A percentile compares a stretch with the other conserved stretches of the same genome.
These are phyloP conservation scores for Phaeosphaeriaceae sp. DNA, from an alignment of 2,329 filamentous ascomycete species.

Conservation along the genomic window DNA sequence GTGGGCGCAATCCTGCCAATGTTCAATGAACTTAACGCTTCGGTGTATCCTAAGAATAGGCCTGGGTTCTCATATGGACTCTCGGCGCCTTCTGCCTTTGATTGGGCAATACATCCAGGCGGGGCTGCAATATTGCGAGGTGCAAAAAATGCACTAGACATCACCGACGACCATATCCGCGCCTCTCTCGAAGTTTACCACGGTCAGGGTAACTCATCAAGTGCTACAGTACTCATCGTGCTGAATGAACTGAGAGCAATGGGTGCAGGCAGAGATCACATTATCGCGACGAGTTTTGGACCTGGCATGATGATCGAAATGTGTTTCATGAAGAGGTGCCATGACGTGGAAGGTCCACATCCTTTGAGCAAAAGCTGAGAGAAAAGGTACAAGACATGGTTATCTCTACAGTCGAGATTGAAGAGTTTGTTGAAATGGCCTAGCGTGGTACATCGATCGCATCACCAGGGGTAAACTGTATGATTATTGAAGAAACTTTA, in stretches of 20 bases:
- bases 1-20: constrained; percentile 31
- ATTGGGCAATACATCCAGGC: constrained; percentile 77
- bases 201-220: constrained; percentile 71
- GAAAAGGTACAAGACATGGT: neutral
- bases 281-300: constrained; percentile 73
- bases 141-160: constrained; percentile 63
- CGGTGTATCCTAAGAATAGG: too few relatives aligned
- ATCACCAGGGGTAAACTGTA: too few relatives aligned
- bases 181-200: constrained; percentile 74
- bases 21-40: constrained; percentile 45
- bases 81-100: constrained; percentile 62
- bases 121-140: constrained; percentile 70
- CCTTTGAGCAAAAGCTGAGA: constrained; percentile 1
- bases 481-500: neutral
- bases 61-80: too few relatives aligned
- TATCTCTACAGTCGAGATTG: neutral
- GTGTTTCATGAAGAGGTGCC: constrained; percentile 65
- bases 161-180: constrained; percentile 68
- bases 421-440: neutral
- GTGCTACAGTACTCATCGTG: constrained; percentile 71
- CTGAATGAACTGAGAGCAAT: constrained; percentile 63
- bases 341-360: constrained; percentile 1
- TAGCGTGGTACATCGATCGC: too few relatives aligned
- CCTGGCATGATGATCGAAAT: constrained; percentile 73
- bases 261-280: constrained; percentile 59